Evolutionary conservation across 225 moss, liverwort and hornwort genomes (phyloP).

Genomic region (Rhytidiadelphus loreus): DNA sequence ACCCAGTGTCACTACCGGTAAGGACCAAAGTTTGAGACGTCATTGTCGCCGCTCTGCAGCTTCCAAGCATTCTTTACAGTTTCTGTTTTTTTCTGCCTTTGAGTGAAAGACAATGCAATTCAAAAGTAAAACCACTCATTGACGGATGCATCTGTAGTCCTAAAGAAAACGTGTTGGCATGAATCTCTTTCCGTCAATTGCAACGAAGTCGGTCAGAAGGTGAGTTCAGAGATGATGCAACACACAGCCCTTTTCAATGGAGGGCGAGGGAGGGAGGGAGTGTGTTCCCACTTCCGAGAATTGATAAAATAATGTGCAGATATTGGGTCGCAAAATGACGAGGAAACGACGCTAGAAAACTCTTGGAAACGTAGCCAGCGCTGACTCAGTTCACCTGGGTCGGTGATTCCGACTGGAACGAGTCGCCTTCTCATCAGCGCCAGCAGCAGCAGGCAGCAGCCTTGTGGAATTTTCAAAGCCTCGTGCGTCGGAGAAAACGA

Average conservation of each 20-base stretch:
- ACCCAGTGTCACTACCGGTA: not conserved
- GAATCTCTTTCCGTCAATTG: not conserved
- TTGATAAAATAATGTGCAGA: not conserved
- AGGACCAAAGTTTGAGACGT: not conserved
- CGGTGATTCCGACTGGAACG: not conserved
- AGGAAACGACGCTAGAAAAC: not conserved
- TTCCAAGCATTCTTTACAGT: not conserved
- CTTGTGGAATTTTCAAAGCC: not conserved
- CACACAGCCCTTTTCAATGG: too few relatives aligned
- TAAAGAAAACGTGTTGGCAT: not conserved
- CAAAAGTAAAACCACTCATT: not conserved
- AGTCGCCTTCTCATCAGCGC: not conserved
- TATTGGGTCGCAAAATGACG: not conserved
- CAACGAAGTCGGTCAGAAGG: not conserved
- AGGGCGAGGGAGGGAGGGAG: not conserved
- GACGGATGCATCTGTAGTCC: not conserved
- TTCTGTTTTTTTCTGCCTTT: not conserved
- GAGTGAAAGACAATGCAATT: too few relatives aligned
- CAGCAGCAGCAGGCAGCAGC: not conserved
- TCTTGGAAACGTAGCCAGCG: not conserved
- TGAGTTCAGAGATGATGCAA: not conserved
- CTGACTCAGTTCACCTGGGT: not conserved
- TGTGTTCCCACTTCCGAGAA: not conserved
- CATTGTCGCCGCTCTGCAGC: not conserved
- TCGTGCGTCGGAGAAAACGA: not conserved